phyloP scores from a whole-genome alignment of 768 basidiomycete genomes.

The Arthromyces matolae region DNA sequence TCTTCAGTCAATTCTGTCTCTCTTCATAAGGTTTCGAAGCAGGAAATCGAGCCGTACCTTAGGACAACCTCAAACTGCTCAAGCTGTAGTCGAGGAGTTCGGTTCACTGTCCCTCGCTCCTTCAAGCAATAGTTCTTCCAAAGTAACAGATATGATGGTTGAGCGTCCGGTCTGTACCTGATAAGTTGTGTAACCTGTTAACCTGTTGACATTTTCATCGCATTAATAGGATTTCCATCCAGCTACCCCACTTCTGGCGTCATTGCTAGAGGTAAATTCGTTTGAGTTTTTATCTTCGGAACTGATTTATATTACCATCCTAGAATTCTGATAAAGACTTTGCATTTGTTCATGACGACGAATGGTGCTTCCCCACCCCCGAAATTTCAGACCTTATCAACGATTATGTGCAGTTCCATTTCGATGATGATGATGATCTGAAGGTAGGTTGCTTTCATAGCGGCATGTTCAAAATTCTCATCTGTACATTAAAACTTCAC shows the following conservation, averaged over 20 bases:
- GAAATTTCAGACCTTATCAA: background rate
- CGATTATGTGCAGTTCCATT: conserved; percentile 1
- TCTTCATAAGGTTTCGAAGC: background rate
- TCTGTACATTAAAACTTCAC: too few species aligned
- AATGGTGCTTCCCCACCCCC: conserved; percentile 1
- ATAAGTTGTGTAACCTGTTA: background rate
- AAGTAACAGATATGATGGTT: background rate
- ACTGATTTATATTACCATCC: background rate
- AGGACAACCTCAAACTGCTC: background rate
- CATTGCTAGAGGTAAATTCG: conserved; percentile 9
- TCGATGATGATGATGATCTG: background rate
- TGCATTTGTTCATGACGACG: conserved; percentile 1
- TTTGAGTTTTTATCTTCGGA: background rate
- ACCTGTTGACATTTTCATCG: background rate
- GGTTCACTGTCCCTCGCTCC: background rate
- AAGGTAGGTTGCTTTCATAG: too few species aligned
- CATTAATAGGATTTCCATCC: conserved; percentile 13
- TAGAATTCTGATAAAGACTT: background rate
- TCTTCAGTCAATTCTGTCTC: background rate
- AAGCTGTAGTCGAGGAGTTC: background rate
- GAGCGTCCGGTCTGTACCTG: background rate
- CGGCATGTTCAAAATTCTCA: too few species aligned
- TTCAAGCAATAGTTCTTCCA: background rate
- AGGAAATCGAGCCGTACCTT: background rate
- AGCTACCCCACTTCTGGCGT: conserved; percentile 8